Percentiles rank a stretch among this genome's conserved stretches.
Conservation (phyloP, 345 rosid species). For the Lumnitzera racemosa region DNA sequence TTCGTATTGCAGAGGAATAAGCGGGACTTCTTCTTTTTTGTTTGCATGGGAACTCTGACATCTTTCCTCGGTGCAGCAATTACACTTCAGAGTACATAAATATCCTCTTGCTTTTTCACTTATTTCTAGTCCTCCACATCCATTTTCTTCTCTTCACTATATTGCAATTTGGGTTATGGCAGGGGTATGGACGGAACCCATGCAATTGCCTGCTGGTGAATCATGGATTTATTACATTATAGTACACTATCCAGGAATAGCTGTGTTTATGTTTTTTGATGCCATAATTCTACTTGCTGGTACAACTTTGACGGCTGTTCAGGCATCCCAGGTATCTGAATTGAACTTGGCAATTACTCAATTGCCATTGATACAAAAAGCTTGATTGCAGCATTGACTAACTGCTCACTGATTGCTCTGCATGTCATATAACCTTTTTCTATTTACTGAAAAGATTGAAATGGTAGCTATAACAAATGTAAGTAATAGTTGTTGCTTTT, state of each 20-base stretch:
- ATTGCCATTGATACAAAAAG: too few species aligned
- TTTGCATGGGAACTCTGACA: constrained; percentile 56
- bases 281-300: constrained; percentile 42
- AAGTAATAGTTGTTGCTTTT: too few species aligned
- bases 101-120: neutral
- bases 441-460: too few species aligned
- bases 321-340: constrained; percentile 58
- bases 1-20: constrained; percentile 66
- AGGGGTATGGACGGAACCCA: constrained; percentile 63
- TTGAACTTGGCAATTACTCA: neutral
- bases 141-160: constrained; percentile 1
- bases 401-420: too few species aligned
- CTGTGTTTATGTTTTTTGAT: constrained; percentile 58
- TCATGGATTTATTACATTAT: constrained; percentile 56
- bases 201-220: constrained; percentile 27
- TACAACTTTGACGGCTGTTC: constrained; percentile 48
- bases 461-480: too few species aligned
- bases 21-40: constrained; percentile 74
- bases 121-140: neutral
- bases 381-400: too few species aligned
- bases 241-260: constrained; percentile 60
- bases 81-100: constrained; percentile 72
- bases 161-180: constrained; percentile 11
- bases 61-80: constrained; percentile 41
- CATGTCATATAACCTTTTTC: too few species aligned